Conservation (phyloP, 345 rosid species). For the Alliaria petiolata region DNA sequence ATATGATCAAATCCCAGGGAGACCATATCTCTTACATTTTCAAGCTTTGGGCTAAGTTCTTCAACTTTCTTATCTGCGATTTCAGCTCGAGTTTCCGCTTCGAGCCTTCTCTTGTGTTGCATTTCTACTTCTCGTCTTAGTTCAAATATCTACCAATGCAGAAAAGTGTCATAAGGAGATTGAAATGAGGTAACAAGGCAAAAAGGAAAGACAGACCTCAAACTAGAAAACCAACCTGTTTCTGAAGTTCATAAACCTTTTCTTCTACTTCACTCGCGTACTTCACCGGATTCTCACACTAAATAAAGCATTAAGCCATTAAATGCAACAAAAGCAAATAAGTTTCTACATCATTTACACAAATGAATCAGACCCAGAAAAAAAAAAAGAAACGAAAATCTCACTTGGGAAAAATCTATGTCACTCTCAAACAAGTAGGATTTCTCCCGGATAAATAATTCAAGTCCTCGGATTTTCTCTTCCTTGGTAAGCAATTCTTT, state of each 20-base stretch:
- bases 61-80: conserved; percentile 28
- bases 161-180: background rate
- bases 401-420: conserved; percentile 21
- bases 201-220: background rate
- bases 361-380: background rate
- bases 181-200: too few relatives aligned
- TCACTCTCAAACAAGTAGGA: conserved; percentile 21
- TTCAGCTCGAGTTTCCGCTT: conserved; percentile 23
- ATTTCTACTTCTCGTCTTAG: conserved; percentile 28
- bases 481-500: conserved; percentile 27
- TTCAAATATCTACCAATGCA: conserved; percentile 26
- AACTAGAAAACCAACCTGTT: conserved; percentile 32
- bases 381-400: background rate
- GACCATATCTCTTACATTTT: conserved; percentile 19
- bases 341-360: background rate
- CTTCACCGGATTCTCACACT: conserved; percentile 17
- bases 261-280: too few relatives aligned
- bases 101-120: conserved; percentile 30
- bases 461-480: conserved; percentile 28
- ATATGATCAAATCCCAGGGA: background rate
- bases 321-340: background rate
- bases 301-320: background rate
- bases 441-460: conserved; percentile 32
- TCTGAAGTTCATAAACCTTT: conserved; percentile 27
- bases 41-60: conserved; percentile 26